Percentiles rank a stretch among this genome's conserved stretches.
Evolutionary conservation across 2,329 filamentous ascomycete species (phyloP).

Genomic region (Fusarium dimerum): DNA sequence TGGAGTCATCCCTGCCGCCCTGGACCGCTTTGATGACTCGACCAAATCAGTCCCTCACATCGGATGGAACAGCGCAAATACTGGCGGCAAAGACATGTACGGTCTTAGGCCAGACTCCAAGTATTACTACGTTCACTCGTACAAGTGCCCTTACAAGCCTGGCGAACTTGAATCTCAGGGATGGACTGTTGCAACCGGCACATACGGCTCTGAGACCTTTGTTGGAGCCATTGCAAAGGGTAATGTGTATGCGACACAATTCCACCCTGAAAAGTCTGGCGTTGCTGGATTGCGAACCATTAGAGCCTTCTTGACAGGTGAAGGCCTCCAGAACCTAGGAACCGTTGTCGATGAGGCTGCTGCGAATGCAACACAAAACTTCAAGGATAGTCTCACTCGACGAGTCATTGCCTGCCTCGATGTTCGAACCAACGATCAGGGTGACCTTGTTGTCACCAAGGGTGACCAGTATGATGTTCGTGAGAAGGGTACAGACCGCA

Average conservation of each 20-base stretch:
- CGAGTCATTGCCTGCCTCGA: constrained; percentile 95
- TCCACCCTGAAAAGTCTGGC: constrained; percentile 97
- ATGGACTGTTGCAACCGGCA: constrained; percentile 89
- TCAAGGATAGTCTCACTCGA: constrained; percentile 75
- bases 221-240: constrained; percentile 84
- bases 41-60: constrained; percentile 97
- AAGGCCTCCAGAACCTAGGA: constrained; percentile 55
- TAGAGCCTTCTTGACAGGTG: constrained; percentile 81
- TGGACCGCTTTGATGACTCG: constrained; percentile 75
- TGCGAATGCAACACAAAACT: constrained; percentile 15
- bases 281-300: constrained; percentile 82
- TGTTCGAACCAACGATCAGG: constrained; percentile 89
- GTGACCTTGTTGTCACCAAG: constrained; percentile 96
- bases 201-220: constrained; percentile 86
- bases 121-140: constrained; percentile 99
- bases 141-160: constrained; percentile 74
- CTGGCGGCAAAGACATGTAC: constrained; percentile 63
- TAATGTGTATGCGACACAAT: constrained; percentile 90
- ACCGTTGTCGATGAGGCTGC: constrained; percentile 15
- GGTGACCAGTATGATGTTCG: constrained; percentile 98
- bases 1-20: constrained; percentile 67
- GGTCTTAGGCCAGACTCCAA: constrained; percentile 80
- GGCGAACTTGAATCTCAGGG: constrained; percentile 77
- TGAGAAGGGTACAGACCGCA: constrained; percentile 69
- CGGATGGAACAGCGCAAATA: constrained; percentile 92